Base-by-base conservation (phyloP, 148 eudicot species). In the Polygonum aviculare region DNA sequence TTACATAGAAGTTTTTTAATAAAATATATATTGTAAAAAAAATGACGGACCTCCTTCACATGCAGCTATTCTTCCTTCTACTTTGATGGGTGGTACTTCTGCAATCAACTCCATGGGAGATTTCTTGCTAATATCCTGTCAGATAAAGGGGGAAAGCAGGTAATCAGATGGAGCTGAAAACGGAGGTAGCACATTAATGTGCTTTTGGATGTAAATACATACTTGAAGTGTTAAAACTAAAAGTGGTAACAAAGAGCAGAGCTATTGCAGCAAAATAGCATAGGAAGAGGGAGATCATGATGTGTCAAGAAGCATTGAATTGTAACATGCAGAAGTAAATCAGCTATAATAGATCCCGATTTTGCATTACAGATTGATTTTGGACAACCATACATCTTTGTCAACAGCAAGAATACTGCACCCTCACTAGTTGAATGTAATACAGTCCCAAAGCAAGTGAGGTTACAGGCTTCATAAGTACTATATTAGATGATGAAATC, bases 101-200 rank as follows among this genome's bases (percentile, higher is more conserved):
- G 87, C 86, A 71, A 95, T 92, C 88, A 95, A 83, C 87, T 92
- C 91, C 98, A 95, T 95, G 12, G 98, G 98, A 78, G 98, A 92
- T 81, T 90, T 95, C 81, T 90, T 88, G 82, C 89, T 89, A 60
- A 89, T 88, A 75, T 89, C 89, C 98, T 95, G 63, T 47, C 81
- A 80, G 49, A 63, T 33, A 39, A 39, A 14, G 11, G 39, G 12
- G 12, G 36, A 76, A 47, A 1, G 59, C 52, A 21, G 59, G 38
- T 67, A 36, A 67, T 21, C 18, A 38, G 72, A 67, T 67, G 72
- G 44, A 35, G 38, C 45, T 67, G 71, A 36, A 67, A 67, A 14
- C 18, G 44, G 18, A 12, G 38, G 44, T 35, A 31, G 35, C 36
- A 31, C 4, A 63, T 33, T 63, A 10, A 60, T 10, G 39, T 31